Evolutionary conservation across 1,284 basidiomycete genomes (phyloP), one percentile per base, ranked within the genome.

Genomic region (Ustilago nuda): DNA sequence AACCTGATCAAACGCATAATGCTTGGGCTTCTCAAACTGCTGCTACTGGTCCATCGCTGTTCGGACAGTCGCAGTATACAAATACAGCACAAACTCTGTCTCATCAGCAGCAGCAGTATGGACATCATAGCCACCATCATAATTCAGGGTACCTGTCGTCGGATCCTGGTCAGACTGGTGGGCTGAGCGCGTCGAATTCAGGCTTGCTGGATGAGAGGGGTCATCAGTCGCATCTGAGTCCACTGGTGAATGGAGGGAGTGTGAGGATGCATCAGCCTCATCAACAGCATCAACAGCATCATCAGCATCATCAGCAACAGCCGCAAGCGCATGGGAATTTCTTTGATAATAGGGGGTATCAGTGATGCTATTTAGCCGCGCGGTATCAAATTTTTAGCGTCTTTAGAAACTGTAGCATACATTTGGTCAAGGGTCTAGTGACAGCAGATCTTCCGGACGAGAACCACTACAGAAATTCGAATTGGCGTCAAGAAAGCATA

Each of bases 151-250:
- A 75, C 33, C 55, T 72, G 13, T 59, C 59, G 2, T 76, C 74
- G 13, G 74, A 67, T 54, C 63, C 63, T 3, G 56, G 59, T 17
- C 66, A 74, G 52, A 59, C 60, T 1, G 67, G 72, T 0, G 67
- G 72, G 11, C 37, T 76, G 23, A 57, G 66, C 30, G 59, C 69
- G 3, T 68, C 65, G 6, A 51, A 46, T 7, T 72, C 74, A 15
- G 66, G 66, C 0, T 30, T 76, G 60, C 23, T 76, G 56, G 74
- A 72, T 36, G 69, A 72, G 23, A 58, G 62, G 23, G 33, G 69
- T 4, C 74, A 76, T 41, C 69, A 68, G 32, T 76, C 74, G 53
- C 74, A 76, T 51, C 50, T 76, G 35, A 72, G 68, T 23, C 73
- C 73, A 15, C 52, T 76, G 43, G 62, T 76, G 11, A 72, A 76